A percentile compares a stretch with the other conserved stretches of the same genome.
phyloP scores from a whole-genome alignment of 441 rosid species.

The Geranium incanum region DNA sequence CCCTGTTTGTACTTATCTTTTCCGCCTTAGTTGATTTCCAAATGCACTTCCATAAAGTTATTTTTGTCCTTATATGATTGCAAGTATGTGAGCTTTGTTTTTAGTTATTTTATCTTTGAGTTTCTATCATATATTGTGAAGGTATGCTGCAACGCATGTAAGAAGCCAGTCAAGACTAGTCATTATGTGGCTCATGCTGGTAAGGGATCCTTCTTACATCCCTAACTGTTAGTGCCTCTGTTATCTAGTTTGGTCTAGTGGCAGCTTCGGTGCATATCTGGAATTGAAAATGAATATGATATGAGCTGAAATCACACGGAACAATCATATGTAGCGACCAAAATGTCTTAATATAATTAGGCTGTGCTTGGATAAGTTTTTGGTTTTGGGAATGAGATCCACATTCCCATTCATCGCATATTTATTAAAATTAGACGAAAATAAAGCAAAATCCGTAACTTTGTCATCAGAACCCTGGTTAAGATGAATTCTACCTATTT shows the following conservation, averaged over 20 bases:
- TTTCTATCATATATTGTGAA: conserved; percentile 25
- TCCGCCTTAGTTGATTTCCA: neutral
- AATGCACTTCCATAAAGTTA: neutral
- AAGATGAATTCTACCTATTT: neutral
- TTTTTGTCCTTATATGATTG: neutral
- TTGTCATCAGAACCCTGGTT: neutral
- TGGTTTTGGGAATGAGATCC: neutral
- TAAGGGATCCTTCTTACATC: conserved; percentile 20
- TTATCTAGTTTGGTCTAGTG: neutral
- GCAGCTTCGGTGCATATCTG: neutral
- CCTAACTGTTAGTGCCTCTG: neutral
- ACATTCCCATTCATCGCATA: neutral
- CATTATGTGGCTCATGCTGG: conserved; percentile 65
- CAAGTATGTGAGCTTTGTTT: neutral
- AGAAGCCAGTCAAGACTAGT: conserved; percentile 58
- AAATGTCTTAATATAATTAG: neutral
- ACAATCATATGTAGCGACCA: neutral
- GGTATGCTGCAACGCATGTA: conserved; percentile 66
- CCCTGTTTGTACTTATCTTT: neutral
- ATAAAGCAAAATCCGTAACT: neutral
- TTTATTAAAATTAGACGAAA: neutral
- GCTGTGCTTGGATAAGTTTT: neutral
- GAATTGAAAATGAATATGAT: neutral
- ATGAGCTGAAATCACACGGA: neutral
- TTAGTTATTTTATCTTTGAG: conserved; percentile 18